phyloP scores from a whole-genome alignment of 306 rosid genomes.

The Purshia tridentata region DNA sequence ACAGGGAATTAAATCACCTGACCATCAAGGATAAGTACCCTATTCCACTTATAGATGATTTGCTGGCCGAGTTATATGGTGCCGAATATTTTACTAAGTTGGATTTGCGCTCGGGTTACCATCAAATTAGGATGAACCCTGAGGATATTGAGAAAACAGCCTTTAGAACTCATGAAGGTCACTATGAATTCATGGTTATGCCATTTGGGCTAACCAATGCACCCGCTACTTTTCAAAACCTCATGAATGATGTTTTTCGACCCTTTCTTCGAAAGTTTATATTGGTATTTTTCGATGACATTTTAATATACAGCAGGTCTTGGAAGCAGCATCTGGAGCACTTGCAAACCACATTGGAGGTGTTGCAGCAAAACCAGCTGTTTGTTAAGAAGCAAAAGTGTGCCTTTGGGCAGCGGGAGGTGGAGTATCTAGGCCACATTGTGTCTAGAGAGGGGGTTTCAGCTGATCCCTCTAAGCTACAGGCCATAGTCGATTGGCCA shows the following conservation, averaged over 20 bases:
- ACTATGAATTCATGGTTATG: no score
- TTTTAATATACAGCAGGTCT: background rate
- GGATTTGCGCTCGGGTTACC: background rate
- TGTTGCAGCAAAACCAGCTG: background rate
- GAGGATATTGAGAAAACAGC: background rate
- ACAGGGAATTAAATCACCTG: no score
- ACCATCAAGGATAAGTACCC: background rate
- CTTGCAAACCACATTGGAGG: background rate
- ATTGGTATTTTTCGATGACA: conserved; percentile 5
- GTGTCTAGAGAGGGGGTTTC: no score
- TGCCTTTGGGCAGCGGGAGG: background rate
- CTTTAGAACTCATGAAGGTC: background rate
- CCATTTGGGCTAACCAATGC: background rate
- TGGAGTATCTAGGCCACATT: conserved; percentile 6
- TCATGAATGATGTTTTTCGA: no score
- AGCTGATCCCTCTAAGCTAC: no score
- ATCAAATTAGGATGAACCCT: background rate
- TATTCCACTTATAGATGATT: background rate
- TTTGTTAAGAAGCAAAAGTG: background rate
- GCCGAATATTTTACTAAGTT: background rate
- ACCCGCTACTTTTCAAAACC: background rate
- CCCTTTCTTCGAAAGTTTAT: background rate
- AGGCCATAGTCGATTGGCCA: no score
- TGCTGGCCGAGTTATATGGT: background rate
- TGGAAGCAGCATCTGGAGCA: background rate